Conservation (phyloP, 164 flowering plant species). For the Brasenia schreberi region DNA sequence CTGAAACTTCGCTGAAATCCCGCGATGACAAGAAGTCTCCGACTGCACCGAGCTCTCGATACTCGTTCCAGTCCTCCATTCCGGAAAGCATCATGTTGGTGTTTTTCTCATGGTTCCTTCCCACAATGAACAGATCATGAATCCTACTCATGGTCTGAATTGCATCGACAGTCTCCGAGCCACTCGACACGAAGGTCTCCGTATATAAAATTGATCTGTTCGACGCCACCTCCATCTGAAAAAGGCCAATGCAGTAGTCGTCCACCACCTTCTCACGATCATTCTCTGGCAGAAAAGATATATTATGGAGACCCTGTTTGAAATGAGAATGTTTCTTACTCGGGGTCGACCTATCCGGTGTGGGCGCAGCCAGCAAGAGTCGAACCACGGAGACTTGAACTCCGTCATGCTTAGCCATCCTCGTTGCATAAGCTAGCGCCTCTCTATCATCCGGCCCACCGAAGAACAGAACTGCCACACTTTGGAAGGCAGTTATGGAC, state of each 20-base stretch:
- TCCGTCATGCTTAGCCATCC: neutral
- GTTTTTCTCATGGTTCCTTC: neutral
- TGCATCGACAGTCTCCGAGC: slow-evolving; percentile 2
- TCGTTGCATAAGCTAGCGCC: slow-evolving; percentile 1
- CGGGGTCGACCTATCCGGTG: neutral
- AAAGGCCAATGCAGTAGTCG: neutral
- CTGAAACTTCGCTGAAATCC: slow-evolving; percentile 1
- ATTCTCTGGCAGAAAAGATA: neutral
- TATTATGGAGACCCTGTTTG: too few relatives aligned
- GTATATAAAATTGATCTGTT: neutral
- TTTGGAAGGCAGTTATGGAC: neutral
- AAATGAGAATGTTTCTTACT: too few relatives aligned
- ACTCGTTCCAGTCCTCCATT: slow-evolving; percentile 5
- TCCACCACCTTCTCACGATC: neutral
- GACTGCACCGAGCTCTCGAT: slow-evolving; percentile 2
- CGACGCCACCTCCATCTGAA: neutral
- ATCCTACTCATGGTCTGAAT: neutral
- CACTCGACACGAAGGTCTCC: slow-evolving; percentile 1
- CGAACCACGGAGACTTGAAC: slow-evolving; percentile 1
- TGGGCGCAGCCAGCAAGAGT: neutral
- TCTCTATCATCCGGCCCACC: slow-evolving; percentile 4
- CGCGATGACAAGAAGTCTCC: slow-evolving; percentile 6
- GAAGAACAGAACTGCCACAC: slow-evolving; percentile 1
- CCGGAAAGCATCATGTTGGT: neutral
- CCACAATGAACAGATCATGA: slow-evolving; percentile 1